Evolutionary conservation across 2,329 filamentous ascomycete genomes (phyloP).

Genomic region (Alternaria sp.): DNA sequence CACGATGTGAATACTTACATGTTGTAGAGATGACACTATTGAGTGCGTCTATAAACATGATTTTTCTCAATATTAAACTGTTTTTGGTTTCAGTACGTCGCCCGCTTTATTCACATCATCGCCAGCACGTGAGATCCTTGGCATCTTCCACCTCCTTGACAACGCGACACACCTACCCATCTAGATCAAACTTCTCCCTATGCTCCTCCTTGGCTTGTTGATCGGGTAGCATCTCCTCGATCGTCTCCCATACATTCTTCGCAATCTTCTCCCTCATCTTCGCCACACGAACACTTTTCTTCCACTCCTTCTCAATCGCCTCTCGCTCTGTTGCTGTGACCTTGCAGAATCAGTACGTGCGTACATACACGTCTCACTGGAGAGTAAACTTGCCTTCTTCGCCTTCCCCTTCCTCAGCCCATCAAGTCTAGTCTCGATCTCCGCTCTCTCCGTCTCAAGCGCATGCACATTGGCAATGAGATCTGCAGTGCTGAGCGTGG

Average conservation of each 20-base stretch:
- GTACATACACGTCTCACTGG: not conserved
- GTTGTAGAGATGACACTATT: not conserved
- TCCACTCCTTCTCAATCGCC: slow-evolving; percentile 58
- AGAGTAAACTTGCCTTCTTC: slow-evolving; percentile 54
- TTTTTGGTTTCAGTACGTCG: not conserved
- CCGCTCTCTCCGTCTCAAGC: slow-evolving; percentile 57
- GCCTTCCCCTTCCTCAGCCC: slow-evolving; percentile 53
- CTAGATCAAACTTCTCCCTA: slow-evolving; percentile 56
- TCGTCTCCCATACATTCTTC: slow-evolving; percentile 60
- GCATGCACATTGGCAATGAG: slow-evolving; percentile 56
- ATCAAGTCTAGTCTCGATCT: slow-evolving; percentile 54
- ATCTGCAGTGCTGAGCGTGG: slow-evolving; percentile 61
- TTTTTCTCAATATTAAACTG: not conserved
- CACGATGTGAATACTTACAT: not conserved
- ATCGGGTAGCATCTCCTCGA: slow-evolving; percentile 59
- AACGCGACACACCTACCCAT: slow-evolving; percentile 34
- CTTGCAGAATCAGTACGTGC: not conserved
- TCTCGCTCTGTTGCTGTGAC: slow-evolving; percentile 56
- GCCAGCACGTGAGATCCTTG: not conserved
- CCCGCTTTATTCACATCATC: not conserved
- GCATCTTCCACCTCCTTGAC: slow-evolving; percentile 1
- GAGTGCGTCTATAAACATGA: not conserved
- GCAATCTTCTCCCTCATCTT: slow-evolving; percentile 59
- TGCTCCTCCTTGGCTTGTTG: slow-evolving; percentile 59
- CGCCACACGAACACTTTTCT: slow-evolving; percentile 53